Base-by-base conservation (phyloP, 352 stramenopile genomes). In the Elongisporangium anandrum region DNA sequence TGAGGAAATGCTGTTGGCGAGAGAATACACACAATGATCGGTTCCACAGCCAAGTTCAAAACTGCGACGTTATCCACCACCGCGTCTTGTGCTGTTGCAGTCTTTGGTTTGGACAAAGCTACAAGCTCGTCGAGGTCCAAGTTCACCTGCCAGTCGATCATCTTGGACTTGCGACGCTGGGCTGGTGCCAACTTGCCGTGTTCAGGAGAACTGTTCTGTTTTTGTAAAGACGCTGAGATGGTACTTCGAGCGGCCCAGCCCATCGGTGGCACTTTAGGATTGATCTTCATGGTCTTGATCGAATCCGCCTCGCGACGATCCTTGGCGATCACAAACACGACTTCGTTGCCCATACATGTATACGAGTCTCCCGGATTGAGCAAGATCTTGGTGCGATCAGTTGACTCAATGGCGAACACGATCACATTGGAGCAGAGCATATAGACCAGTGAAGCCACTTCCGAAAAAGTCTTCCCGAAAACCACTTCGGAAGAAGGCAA, bases 351-450 rank as follows among this genome's bases (percentile, higher is more conserved):
- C 0, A 74, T 60, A 50, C 85, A 95, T 0, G 64, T 78, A 61
- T 93, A 95, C 13, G 85, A 79, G 52, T 87, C 77, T 0, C 83
- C 80, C 0, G 85, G 85, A 34, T 95, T 95, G n/a, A 95, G 59
- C 21, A 93, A 50, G 51, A 93, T 86, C 59, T 77, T 81, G 0
- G 63, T 75, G 45, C 39, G 52, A 45, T 47, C 52, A 23, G 63
- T 72, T 0, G 73, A 74, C 26, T 70, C 59, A 41, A 95, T 70
- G 22, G 83, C 85, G 54, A 95, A 92, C 12, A 93, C 66, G 34
- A 95, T 87, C 23, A 95, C 85, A 1, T 82, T 80, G 12, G 75
- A 70, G 62, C 85, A 95, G 23, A 88, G 74, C 3, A 75, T 79
- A 59, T 93, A 95, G 38, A 81, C 79, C 12, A 91, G 75, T 5